Conservation (phyloP, 371 early-diverging fungal species). For the Funneliformis caledonium region DNA sequence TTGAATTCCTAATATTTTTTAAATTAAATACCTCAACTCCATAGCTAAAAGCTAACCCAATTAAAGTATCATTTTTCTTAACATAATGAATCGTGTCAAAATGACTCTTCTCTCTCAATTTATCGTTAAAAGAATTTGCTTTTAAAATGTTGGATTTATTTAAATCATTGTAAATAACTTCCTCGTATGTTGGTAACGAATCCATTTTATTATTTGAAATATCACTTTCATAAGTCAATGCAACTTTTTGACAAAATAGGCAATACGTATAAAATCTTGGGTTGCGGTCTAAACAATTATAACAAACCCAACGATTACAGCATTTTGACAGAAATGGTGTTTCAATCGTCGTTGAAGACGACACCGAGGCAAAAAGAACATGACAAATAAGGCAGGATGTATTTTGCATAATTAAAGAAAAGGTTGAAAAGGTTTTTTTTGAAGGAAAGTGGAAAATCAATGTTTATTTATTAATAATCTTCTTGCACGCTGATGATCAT, state of each 20-base stretch:
- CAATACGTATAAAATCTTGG: neutral
- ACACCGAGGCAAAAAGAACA: neutral
- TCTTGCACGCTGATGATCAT: no score
- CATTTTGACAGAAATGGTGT: conserved; percentile 9
- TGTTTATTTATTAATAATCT: no score
- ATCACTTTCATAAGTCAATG: neutral
- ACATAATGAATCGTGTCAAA: neutral
- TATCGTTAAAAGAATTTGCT: neutral
- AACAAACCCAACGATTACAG: conserved; percentile 18
- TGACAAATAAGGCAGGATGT: conserved; percentile 19
- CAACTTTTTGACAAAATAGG: neutral
- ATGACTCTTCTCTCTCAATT: neutral
- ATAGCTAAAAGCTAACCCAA: conserved; percentile 11
- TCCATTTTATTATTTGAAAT: neutral
- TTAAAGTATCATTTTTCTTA: conserved; percentile 14
- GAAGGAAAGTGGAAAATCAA: no score
- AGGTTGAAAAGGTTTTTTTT: no score
- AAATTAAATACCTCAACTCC: neutral
- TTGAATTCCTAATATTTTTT: neutral
- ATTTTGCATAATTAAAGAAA: neutral
- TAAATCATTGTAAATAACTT: conserved; percentile 6
- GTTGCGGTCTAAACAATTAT: neutral
- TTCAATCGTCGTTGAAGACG: neutral
- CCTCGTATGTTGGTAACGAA: neutral
- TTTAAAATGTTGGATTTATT: neutral